Percentiles rank a stretch among this genome's conserved stretches.
Conservation (phyloP, 2,329 filamentous ascomycete genomes). For the Colletotrichum euphorbiae region DNA sequence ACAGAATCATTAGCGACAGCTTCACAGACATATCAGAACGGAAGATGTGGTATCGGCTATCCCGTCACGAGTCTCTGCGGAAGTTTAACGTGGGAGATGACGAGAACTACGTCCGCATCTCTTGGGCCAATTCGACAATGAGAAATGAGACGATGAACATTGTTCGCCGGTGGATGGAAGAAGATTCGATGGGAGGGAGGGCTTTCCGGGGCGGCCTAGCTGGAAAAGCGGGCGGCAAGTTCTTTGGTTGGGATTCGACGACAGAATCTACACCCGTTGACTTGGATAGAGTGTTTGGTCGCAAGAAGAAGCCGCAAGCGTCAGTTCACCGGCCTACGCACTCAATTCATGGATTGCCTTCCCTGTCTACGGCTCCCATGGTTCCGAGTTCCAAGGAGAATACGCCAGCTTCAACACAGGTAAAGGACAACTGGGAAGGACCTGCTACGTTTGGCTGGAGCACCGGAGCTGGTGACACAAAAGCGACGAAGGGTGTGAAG, state of each 20-base stretch:
- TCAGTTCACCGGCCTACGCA: slow-evolving; percentile 42
- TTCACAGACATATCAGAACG: slow-evolving; percentile 68
- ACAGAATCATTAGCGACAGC: slow-evolving; percentile 62
- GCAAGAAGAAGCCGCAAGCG: slow-evolving; percentile 46
- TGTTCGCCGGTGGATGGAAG: slow-evolving; percentile 74
- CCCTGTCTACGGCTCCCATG: slow-evolving; percentile 28
- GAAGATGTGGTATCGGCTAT: slow-evolving; percentile 74
- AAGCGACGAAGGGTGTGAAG: neutral
- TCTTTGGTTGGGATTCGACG: slow-evolving; percentile 72
- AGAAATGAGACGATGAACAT: slow-evolving; percentile 67
- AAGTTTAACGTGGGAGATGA: slow-evolving; percentile 68
- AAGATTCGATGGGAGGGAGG: slow-evolving; percentile 68
- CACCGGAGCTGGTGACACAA: neutral
- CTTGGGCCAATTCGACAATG: slow-evolving; percentile 67
- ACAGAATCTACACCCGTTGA: slow-evolving; percentile 58
- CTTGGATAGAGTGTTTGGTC: slow-evolving; percentile 58
- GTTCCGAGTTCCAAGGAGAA: slow-evolving; percentile 4
- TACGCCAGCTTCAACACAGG: slow-evolving; percentile 44
- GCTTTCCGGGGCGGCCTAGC: slow-evolving; percentile 55
- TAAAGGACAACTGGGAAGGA: slow-evolving; percentile 29
- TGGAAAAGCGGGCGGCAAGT: slow-evolving; percentile 55
- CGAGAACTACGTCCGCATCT: slow-evolving; percentile 69
- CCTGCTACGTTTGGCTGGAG: slow-evolving; percentile 49
- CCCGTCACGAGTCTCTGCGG: slow-evolving; percentile 68
- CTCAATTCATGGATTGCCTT: slow-evolving; percentile 29